A percentile compares a stretch with the other conserved stretches of the same genome.
Evolutionary conservation across 441 rosid species (phyloP).

Genomic region (Mallotus repandus): DNA sequence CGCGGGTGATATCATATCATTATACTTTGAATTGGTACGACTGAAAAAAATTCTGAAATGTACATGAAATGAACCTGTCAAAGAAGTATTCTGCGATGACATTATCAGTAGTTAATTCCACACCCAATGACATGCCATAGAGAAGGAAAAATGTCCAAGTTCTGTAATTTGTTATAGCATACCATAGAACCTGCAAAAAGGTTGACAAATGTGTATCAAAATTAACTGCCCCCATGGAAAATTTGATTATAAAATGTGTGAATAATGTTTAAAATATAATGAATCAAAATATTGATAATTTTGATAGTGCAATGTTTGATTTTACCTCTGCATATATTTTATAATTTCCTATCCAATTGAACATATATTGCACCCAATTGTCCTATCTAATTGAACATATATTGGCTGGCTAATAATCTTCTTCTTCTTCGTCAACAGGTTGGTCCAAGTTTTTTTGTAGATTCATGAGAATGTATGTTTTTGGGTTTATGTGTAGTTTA

Average conservation of each 20-base stretch:
- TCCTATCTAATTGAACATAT: not conserved
- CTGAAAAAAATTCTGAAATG: not conserved
- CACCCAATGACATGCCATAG: constrained; percentile 64
- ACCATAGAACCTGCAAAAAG: constrained; percentile 50
- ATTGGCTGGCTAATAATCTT: not conserved
- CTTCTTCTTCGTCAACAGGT: too few species aligned
- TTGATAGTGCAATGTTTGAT: too few species aligned
- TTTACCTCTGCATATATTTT: too few species aligned
- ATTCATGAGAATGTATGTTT: too few species aligned
- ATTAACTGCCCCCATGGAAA: not conserved
- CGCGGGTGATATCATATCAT: too few species aligned
- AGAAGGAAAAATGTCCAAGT: constrained; percentile 67
- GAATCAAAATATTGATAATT: too few species aligned
- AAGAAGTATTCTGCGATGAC: constrained; percentile 66
- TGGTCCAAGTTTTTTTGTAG: too few species aligned
- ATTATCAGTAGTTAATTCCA: constrained; percentile 62
- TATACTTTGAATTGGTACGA: not conserved
- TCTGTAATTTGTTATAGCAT: constrained; percentile 60
- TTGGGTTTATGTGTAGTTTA: too few species aligned
- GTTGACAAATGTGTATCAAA: too few species aligned
- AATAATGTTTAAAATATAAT: too few species aligned
- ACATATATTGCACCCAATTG: not conserved
- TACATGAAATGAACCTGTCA: constrained; percentile 42
- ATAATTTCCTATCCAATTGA: too few species aligned
- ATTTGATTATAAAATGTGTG: too few species aligned